These are phyloP conservation scores for Coccomyxa sp. DNA, from an alignment of 139 green algal genomes.

Conservation along the genomic window DNA sequence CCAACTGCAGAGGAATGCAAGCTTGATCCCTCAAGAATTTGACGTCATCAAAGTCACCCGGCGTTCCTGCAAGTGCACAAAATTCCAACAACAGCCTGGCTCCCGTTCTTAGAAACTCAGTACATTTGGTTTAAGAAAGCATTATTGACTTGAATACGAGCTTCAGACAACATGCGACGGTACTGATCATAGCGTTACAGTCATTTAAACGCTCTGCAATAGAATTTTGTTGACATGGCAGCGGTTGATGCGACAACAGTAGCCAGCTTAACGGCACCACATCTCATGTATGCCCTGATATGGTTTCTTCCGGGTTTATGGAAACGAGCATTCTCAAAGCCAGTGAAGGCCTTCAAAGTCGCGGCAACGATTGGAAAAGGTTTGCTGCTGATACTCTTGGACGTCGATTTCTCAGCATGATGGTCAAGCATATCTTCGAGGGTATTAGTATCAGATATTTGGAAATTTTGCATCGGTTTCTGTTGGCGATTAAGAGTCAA, in stretches of 20 bases:
- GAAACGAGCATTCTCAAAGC: constrained; percentile 35
- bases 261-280: constrained; percentile 41
- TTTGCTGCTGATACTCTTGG: constrained; percentile 12
- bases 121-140: too few species aligned
- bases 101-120: too few species aligned
- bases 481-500: too few species aligned
- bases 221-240: not conserved
- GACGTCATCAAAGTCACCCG: too few species aligned
- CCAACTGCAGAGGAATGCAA: too few species aligned
- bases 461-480: not conserved
- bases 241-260: not conserved
- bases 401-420: not conserved
- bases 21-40: too few species aligned
- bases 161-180: too few species aligned
- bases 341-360: constrained; percentile 44
- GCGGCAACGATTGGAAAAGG: constrained; percentile 52
- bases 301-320: constrained; percentile 54
- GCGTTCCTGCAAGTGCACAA: too few species aligned
- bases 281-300: constrained; percentile 68
- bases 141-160: too few species aligned
- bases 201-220: too few species aligned
- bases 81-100: too few species aligned
- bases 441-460: not conserved
- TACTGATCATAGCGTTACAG: too few species aligned
- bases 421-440: not conserved